A percentile compares a stretch with the other conserved stretches of the same genome.
Evolutionary conservation across 345 rosid species (phyloP).

Genomic region (Alliaria petiolata): DNA sequence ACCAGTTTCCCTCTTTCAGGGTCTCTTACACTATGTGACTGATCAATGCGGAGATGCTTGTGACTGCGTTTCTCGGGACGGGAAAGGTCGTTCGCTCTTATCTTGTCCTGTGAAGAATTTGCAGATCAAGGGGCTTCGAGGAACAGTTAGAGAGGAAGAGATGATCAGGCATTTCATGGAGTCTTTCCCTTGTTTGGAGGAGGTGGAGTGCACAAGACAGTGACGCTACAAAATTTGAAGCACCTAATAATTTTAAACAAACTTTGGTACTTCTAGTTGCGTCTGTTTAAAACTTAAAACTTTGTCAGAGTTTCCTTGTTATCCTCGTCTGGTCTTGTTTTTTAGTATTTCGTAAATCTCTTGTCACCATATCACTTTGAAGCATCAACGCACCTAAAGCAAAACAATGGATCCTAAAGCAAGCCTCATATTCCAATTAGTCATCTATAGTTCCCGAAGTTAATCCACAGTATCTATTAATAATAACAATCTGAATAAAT

Average conservation of each 20-base stretch:
- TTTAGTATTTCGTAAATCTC: neutral
- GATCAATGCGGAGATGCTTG: conserved; percentile 14
- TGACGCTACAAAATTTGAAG: neutral
- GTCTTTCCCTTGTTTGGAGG: neutral
- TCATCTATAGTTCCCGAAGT: neutral
- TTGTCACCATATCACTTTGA: neutral
- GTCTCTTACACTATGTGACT: conserved; percentile 3
- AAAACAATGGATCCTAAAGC: neutral
- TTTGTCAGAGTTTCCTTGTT: too few species aligned
- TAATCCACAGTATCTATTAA: neutral
- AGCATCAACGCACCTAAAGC: neutral
- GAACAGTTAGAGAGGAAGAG: neutral
- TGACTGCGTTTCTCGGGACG: neutral
- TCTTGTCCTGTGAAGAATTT: neutral
- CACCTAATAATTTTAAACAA: neutral
- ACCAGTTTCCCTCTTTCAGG: neutral
- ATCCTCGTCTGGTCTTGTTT: too few species aligned
- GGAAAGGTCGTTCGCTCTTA: neutral
- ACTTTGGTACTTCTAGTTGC: too few species aligned
- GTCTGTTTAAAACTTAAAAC: too few species aligned
- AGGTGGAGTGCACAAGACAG: neutral
- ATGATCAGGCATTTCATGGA: conserved; percentile 9
- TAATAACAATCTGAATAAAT: too few species aligned
- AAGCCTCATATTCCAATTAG: neutral
- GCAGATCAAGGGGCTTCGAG: neutral